Conservation (phyloP, 495 filamentous ascomycete species). For the Tetracladium setigerum region DNA sequence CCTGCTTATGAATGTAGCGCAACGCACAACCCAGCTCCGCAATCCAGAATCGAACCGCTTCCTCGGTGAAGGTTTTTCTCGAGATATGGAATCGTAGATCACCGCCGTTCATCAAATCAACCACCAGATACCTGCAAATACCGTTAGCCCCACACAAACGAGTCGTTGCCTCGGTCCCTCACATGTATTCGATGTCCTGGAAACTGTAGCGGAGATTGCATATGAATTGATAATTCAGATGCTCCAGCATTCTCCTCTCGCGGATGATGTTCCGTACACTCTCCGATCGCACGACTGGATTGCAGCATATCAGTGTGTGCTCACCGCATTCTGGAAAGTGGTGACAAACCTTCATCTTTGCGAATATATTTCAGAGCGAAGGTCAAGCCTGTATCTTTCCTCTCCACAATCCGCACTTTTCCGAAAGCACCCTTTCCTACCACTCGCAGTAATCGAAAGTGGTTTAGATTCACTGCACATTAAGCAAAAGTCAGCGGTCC, state of each 20-base stretch:
- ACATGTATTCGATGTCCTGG: conserved; percentile 99
- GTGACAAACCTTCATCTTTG: conserved; percentile 86
- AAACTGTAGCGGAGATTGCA: conserved; percentile 99
- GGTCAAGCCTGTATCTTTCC: conserved; percentile 78
- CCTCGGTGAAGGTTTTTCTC: conserved; percentile 95
- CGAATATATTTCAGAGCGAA: conserved; percentile 90
- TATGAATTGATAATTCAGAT: conserved; percentile 94
- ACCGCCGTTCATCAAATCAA: conserved; percentile 97
- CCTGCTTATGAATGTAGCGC: conserved; percentile 82
- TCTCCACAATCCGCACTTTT: conserved; percentile 96
- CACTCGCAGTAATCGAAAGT: conserved; percentile 90
- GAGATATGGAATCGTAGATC: conserved; percentile 98
- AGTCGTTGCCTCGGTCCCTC: neutral
- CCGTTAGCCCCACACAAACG: neutral
- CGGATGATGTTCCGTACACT: conserved; percentile 97
- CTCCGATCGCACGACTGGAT: conserved; percentile 85
- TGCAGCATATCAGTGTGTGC: conserved; percentile 11
- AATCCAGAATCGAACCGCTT: conserved; percentile 94
- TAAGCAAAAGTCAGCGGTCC: conserved; percentile 4
- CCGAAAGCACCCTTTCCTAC: conserved; percentile 97
- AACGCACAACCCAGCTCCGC: conserved; percentile 88
- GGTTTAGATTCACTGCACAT: conserved; percentile 82
- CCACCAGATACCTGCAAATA: conserved; percentile 77
- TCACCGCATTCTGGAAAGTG: neutral
- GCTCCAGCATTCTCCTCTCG: conserved; percentile 94